Base-by-base conservation (phyloP, 495 filamentous ascomycete species). In the Aspergillus baeticus region DNA sequence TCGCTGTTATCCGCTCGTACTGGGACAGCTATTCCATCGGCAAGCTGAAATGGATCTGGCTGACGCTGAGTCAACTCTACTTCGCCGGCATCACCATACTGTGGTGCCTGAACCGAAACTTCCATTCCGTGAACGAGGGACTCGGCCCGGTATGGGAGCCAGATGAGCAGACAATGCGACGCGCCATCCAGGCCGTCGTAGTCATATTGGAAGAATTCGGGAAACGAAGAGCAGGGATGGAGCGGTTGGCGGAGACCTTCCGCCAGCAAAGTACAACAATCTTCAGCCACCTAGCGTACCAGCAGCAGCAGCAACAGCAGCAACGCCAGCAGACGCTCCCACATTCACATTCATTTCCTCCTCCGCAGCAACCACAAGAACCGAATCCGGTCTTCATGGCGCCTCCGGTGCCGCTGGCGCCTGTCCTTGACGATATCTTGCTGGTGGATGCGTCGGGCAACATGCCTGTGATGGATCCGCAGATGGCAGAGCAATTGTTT, bases 11-110 rank as follows among this genome's bases (percentile, higher is more conserved):
- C 18, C 70, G 74, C 13, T 74, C 78, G 5, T 82, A 82, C 55
- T 75, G 76, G 64, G 72, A 78, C 44, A 75, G 71, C 37, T 79
- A 79, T 44, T 73, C 72, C 8, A 68, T 75, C 26, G 76, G 74
- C 34, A 80, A 78, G 51, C 67, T 82, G 11, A 82, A 81, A 54
- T 82, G 79, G 69, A 79, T 79, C 18, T 82, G 79, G 79, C 65
- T 82, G 41, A 78, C 79, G 0, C 69, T 80, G 34, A 79, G 77
- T 51, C 79, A 82, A 55, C 57, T 79, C 20, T 82, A 80, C 46
- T 79, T 77, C 60, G 79, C 79, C 1, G 77, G 76, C 3, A 72
- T 79, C 58, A 68, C 79, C 46, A 71, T 82, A 53, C 54, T 82
- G 14, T 78, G 75, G 75, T 77, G 73, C 51, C 61, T 78, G 18